Conservation (phyloP, 177 flowering plant genomes). For the Tripterygium wilfordii region DNA sequence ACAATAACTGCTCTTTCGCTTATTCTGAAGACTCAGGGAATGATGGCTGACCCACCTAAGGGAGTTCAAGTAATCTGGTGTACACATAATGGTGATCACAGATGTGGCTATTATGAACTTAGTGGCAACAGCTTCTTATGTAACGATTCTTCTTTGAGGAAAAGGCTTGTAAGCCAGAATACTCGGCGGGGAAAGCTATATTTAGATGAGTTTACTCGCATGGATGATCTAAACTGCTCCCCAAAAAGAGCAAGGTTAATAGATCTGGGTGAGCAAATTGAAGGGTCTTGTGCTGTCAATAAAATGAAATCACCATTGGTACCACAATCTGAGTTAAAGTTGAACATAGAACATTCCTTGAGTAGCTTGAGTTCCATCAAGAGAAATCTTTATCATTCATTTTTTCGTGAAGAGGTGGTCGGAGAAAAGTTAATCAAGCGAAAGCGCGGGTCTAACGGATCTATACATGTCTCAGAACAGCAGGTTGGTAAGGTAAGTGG, state of each 20-base stretch:
- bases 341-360: slow-evolving; percentile 25
- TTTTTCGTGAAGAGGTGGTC: slow-evolving; percentile 5
- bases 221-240: slow-evolving; percentile 11
- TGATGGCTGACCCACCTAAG: slow-evolving; percentile 72
- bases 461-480: slow-evolving; percentile 10
- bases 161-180: slow-evolving; percentile 30
- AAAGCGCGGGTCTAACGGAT: slow-evolving; percentile 13
- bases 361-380: slow-evolving; percentile 42
- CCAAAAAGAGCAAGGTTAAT: slow-evolving; percentile 29
- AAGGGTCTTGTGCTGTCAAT: slow-evolving; percentile 18
- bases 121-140: slow-evolving; percentile 18
- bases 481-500: slow-evolving; percentile 13
- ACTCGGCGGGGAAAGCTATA: slow-evolving; percentile 34
- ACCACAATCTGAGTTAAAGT: slow-evolving; percentile 17
- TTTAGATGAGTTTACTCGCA: slow-evolving; percentile 26
- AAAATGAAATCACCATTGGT: slow-evolving; percentile 15
- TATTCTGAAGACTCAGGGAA: slow-evolving; percentile 88
- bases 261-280: slow-evolving; percentile 15
- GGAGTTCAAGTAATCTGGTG: slow-evolving; percentile 71
- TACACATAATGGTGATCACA: slow-evolving; percentile 45
- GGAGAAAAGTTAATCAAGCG: slow-evolving; percentile 13
- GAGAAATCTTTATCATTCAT: slow-evolving; percentile 54
- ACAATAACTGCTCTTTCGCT: slow-evolving; percentile 91
- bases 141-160: slow-evolving; percentile 19
- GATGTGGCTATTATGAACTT: slow-evolving; percentile 92